phyloP scores from a whole-genome alignment of 2,329 filamentous ascomycete species.

The Neofusicoccum parvum region DNA sequence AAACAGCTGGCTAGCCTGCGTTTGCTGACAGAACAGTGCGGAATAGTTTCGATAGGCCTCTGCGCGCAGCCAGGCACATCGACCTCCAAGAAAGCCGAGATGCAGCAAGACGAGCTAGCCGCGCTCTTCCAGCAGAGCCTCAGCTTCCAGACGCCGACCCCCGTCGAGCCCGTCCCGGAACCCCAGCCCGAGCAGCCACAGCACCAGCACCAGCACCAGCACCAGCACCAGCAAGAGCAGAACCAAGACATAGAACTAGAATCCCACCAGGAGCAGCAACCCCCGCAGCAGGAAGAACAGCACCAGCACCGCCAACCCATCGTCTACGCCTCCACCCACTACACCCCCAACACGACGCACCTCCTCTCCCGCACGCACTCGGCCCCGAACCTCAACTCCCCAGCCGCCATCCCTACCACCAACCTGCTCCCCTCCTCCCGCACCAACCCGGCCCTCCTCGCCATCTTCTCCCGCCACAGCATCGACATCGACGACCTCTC shows the following conservation, averaged over 20 bases:
- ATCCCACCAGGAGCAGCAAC: background rate
- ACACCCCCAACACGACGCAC: conserved; percentile 74
- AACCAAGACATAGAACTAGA: conserved; percentile 23
- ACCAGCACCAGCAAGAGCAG: conserved; percentile 32
- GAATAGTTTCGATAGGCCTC: conserved; percentile 44
- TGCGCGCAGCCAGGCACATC: conserved; percentile 34
- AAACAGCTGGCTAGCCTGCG: background rate
- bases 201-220: conserved; percentile 26
- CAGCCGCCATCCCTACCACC: conserved; percentile 21
- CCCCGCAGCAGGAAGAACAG: conserved; percentile 26
- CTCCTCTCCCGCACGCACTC: conserved; percentile 33
- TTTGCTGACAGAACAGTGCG: conserved; percentile 44
- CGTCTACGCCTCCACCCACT: conserved; percentile 79
- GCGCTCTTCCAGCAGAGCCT: conserved; percentile 76
- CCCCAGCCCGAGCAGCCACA: background rate
- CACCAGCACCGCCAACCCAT: conserved; percentile 50
- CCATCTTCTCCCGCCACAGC: conserved; percentile 65
- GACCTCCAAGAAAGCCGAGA: conserved; percentile 50
- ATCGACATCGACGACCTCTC: conserved; percentile 72
- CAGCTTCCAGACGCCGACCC: conserved; percentile 23
- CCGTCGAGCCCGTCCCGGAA: conserved; percentile 21
- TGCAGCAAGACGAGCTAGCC: conserved; percentile 80
- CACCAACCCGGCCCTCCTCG: conserved; percentile 46
- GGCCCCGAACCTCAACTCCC: conserved; percentile 21
- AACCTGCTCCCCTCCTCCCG: conserved; percentile 34